Conservation (phyloP, 306 rosid species). For the Amphicarpaea edgeworthii region DNA sequence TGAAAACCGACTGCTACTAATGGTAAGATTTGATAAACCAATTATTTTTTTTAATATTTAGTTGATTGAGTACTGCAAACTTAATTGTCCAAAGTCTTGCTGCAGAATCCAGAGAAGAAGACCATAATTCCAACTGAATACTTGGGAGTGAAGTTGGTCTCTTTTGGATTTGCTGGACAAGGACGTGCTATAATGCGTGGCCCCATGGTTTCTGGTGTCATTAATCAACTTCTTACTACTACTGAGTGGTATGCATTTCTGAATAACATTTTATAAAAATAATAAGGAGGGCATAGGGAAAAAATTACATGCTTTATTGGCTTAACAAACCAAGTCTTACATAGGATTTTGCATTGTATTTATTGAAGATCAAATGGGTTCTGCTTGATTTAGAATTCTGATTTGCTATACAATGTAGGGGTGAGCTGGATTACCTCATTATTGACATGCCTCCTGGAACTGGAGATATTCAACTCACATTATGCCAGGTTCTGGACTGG, state of each 20-base stretch:
- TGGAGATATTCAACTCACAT: conserved; percentile 96
- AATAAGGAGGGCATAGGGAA: conserved; percentile 18
- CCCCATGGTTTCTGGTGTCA: conserved; percentile 99
- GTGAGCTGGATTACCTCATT: conserved; percentile 94
- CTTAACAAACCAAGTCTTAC: conserved; percentile 29
- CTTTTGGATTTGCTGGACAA: conserved; percentile 98
- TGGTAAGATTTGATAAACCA: conserved; percentile 61
- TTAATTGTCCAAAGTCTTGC: conserved; percentile 45
- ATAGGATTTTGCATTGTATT: conserved; percentile 21
- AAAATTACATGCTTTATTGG: conserved; percentile 28
- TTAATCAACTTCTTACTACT: conserved; percentile 92
- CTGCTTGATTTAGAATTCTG: conserved; percentile 39
- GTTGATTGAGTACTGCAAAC: conserved; percentile 37
- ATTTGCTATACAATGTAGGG: conserved; percentile 65
- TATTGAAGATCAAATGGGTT: conserved; percentile 1
- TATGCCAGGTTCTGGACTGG: conserved; percentile 94
- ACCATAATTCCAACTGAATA: conserved; percentile 94
- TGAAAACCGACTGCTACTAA: conserved; percentile 79
- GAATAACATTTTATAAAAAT: conserved; percentile 12
- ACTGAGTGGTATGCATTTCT: conserved; percentile 73
- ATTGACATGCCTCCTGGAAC: conserved; percentile 99
- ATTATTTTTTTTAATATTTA: conserved; percentile 38
- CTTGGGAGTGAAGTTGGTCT: conserved; percentile 92
- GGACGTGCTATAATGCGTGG: conserved; percentile 99
- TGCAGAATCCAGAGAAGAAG: conserved; percentile 82